These are phyloP conservation scores for Clonostachys chloroleuca DNA, from an alignment of 2,329 filamentous ascomycete species.

Conservation along the genomic window DNA sequence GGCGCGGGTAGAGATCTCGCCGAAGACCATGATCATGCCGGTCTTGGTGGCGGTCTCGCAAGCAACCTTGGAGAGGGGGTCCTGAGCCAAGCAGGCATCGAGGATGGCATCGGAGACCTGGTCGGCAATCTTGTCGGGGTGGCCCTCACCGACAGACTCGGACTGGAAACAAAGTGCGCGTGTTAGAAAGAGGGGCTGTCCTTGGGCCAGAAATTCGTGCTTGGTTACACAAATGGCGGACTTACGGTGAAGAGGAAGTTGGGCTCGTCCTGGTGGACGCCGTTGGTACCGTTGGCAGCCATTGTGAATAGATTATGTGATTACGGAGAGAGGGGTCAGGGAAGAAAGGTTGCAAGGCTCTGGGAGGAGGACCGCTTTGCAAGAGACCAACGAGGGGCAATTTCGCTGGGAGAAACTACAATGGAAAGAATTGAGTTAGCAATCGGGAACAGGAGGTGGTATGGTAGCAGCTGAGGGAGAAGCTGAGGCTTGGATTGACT, in stretches of 20 bases:
- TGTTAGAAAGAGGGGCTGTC: constrained; percentile 1
- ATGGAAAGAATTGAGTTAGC: constrained; percentile 8
- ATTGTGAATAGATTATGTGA: constrained; percentile 40
- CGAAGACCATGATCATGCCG: constrained; percentile 98
- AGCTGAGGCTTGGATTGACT: background rate
- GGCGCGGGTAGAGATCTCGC: constrained; percentile 97
- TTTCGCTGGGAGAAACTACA: no score
- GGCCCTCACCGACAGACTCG: constrained; percentile 85
- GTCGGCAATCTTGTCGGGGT: constrained; percentile 96
- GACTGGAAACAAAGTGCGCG: constrained; percentile 42
- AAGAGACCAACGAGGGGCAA: no score
- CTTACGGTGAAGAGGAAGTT: constrained; percentile 81
- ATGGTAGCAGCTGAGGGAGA: background rate
- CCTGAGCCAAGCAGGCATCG: constrained; percentile 92
- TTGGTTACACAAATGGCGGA: background rate
- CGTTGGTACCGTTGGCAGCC: constrained; percentile 40
- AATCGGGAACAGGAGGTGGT: constrained; percentile 1
- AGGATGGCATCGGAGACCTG: constrained; percentile 98
- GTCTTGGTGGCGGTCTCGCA: constrained; percentile 99
- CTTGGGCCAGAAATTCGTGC: background rate
- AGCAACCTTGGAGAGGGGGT: constrained; percentile 97
- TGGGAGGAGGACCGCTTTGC: constrained; percentile 1
- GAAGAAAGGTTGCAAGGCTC: background rate
- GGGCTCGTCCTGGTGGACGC: constrained; percentile 45
- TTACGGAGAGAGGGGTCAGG: background rate